Percentiles rank a stretch among this genome's conserved stretches.
These are phyloP conservation scores for Penicillium mononematosum DNA, from an alignment of 495 filamentous ascomycete species.

Conservation along the genomic window DNA sequence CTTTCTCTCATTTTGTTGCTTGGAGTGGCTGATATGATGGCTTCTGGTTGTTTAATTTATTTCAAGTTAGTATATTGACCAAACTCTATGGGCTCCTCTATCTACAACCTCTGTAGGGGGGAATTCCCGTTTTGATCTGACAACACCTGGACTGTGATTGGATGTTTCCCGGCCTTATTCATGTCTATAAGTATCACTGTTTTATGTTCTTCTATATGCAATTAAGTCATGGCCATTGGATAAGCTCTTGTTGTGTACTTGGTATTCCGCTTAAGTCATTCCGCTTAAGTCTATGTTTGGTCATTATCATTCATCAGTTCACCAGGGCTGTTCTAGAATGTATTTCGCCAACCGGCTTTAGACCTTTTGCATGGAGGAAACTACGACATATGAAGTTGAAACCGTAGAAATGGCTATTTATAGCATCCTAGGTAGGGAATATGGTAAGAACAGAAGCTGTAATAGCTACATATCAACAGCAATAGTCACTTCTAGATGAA, in stretches of 20 bases:
- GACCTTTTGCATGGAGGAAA: too few species aligned
- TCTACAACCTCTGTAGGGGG: neutral
- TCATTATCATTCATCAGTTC: neutral
- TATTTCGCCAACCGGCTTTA: neutral
- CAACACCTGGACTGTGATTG: constrained; percentile 30
- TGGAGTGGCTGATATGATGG: neutral
- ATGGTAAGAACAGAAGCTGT: too few species aligned
- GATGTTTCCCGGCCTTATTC: constrained; percentile 9
- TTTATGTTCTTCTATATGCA: neutral
- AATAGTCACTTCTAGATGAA: too few species aligned
- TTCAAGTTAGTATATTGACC: neutral
- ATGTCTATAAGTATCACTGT: neutral
- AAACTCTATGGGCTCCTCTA: neutral
- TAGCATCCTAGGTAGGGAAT: too few species aligned
- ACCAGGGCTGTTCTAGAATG: neutral
- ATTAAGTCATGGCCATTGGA: neutral
- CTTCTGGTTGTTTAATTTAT: neutral
- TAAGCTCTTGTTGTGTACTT: too few species aligned
- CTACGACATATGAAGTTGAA: too few species aligned
- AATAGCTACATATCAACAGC: too few species aligned
- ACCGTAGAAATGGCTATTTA: too few species aligned
- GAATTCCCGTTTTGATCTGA: constrained; percentile 20
- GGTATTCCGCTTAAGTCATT: neutral
- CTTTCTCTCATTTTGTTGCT: neutral
- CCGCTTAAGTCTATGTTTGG: neutral